A percentile compares a stretch with the other conserved stretches of the same genome.
phyloP scores from a whole-genome alignment of 2,329 filamentous ascomycete species.

The Thelonectria olida region DNA sequence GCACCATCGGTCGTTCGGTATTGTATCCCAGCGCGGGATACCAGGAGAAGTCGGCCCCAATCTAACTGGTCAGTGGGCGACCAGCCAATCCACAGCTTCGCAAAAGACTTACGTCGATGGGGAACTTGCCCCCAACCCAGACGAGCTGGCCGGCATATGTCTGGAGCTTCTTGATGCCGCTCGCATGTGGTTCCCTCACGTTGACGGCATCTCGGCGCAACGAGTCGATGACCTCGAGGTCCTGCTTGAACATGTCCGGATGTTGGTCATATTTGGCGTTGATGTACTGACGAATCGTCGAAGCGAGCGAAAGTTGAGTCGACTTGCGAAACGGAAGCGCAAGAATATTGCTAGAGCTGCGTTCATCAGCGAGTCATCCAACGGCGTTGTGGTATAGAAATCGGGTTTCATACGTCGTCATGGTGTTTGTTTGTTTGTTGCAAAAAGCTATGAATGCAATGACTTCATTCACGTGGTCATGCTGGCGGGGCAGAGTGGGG shows the following conservation, averaged over 20 bases:
- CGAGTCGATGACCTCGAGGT: constrained; percentile 84
- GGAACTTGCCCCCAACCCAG: constrained; percentile 95
- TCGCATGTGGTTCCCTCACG: constrained; percentile 86
- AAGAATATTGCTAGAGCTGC: constrained; percentile 66
- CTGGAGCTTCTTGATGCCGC: constrained; percentile 87
- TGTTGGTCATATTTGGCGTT: constrained; percentile 98
- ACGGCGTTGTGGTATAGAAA: neutral
- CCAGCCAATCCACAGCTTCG: neutral
- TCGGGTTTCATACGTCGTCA: constrained; percentile 41
- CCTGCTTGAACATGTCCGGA: constrained; percentile 93
- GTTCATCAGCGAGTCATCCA: constrained; percentile 15
- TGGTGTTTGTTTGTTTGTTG: constrained; percentile 28
- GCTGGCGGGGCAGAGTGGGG: constrained; percentile 35
- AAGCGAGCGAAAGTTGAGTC: constrained; percentile 78
- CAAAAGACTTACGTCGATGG: constrained; percentile 76
- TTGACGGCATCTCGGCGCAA: constrained; percentile 88
- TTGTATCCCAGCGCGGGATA: constrained; percentile 94
- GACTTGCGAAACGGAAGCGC: constrained; percentile 90
- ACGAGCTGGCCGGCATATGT: constrained; percentile 91
- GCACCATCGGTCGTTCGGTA: constrained; percentile 74
- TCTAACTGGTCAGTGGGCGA: constrained; percentile 58
- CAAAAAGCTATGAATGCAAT: constrained; percentile 25
- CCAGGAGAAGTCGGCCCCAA: constrained; percentile 96
- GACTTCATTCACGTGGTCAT: constrained; percentile 37
- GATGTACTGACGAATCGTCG: constrained; percentile 93